Evolutionary conservation across 805 yeast species (phyloP).

Genomic region (Starmerella stellata): DNA sequence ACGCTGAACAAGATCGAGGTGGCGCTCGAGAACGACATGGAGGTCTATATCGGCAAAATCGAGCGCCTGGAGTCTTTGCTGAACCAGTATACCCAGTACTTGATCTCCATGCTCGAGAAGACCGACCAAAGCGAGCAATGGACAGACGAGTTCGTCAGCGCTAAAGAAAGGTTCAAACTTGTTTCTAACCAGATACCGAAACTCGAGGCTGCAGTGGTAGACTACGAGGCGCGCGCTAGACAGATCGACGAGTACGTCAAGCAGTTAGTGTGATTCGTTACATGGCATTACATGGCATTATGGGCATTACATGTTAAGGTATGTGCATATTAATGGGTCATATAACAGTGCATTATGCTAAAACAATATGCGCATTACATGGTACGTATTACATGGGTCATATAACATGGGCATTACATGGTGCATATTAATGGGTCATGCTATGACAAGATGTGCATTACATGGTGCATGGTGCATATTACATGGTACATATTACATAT

Average conservation of each 20-base stretch:
- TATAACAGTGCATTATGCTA: too few relatives aligned
- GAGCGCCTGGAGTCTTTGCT: slow-evolving; percentile 11
- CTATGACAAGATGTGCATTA: too few relatives aligned
- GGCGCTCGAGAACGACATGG: slow-evolving; percentile 12
- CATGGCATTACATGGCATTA: too few relatives aligned
- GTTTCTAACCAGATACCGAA: not conserved
- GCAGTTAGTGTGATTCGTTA: too few relatives aligned
- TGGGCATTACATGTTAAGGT: too few relatives aligned
- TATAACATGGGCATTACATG: too few relatives aligned
- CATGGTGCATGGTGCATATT: too few relatives aligned
- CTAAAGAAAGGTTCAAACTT: not conserved
- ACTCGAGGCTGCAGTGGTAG: not conserved
- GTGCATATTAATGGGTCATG: too few relatives aligned
- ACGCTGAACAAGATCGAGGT: slow-evolving; percentile 4
- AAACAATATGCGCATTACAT: too few relatives aligned
- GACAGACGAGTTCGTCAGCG: slow-evolving; percentile 8
- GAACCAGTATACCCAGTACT: slow-evolving; percentile 7
- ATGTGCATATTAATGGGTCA: too few relatives aligned
- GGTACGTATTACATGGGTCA: too few relatives aligned
- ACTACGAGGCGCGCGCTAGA: not conserved
- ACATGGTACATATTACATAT: too few relatives aligned
- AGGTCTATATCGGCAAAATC: slow-evolving; percentile 7
- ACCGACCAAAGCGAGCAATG: slow-evolving; percentile 14
- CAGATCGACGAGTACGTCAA: not conserved
- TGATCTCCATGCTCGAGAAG: slow-evolving; percentile 12